Percentiles rank a stretch among this genome's conserved stretches.
Evolutionary conservation across 2,329 filamentous ascomycete genomes (phyloP).

Genomic region (Colletotrichum limetticola): DNA sequence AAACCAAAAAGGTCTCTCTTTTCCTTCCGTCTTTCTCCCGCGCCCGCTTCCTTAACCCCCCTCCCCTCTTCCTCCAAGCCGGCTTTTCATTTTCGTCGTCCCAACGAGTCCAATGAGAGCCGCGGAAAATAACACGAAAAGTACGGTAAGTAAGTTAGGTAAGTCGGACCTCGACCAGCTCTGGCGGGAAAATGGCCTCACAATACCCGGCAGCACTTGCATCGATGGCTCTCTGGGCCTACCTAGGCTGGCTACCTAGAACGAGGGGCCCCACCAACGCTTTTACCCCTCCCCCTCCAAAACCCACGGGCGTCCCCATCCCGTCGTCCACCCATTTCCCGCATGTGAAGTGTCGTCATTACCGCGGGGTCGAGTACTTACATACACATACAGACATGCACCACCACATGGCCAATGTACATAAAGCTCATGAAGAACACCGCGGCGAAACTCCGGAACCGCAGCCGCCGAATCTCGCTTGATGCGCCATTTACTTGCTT

Average conservation of each 20-base stretch:
- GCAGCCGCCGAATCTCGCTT: background rate
- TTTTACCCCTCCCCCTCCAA: conserved; percentile 30
- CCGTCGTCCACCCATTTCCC: background rate
- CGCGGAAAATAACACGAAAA: background rate
- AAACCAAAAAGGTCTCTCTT: background rate
- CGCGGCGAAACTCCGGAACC: background rate
- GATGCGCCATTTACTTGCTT: background rate
- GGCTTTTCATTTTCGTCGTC: conserved; percentile 2
- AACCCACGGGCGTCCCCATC: background rate
- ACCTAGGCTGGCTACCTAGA: background rate
- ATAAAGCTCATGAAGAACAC: background rate
- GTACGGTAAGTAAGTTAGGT: too few relatives aligned
- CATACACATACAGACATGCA: too few relatives aligned
- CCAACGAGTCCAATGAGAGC: conserved; percentile 3
- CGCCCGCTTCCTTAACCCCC: background rate
- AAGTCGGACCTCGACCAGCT: background rate
- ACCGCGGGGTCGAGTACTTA: conserved; percentile 1
- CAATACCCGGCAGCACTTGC: background rate
- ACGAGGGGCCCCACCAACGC: background rate
- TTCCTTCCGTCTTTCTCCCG: background rate
- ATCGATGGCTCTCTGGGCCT: background rate
- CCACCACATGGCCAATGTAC: background rate
- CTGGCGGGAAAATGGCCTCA: background rate
- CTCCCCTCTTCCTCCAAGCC: background rate
- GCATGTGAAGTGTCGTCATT: conserved; percentile 34